Evolutionary conservation across 2,329 filamentous ascomycete genomes (phyloP), one percentile per base, ranked within the genome.

Genomic region (Leptographium lundbergii): DNA sequence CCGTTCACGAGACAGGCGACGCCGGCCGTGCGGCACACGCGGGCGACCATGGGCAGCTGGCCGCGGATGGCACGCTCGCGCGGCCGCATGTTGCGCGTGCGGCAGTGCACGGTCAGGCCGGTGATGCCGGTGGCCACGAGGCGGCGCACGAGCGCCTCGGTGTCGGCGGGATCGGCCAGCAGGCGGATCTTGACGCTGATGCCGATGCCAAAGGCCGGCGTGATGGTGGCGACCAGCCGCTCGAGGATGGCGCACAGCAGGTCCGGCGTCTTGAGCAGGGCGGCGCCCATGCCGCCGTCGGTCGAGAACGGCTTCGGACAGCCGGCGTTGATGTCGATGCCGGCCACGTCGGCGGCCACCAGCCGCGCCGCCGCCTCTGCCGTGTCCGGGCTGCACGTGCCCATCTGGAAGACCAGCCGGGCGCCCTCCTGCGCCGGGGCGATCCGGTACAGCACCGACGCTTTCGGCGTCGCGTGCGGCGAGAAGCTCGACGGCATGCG

Each of bases 251-350:
- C 80, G 66, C 85, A 87, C 1, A 99, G 81, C 67, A 82, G 84
- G 64, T 97, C 91, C 0, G 94, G 92, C 0, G 87, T 92, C 65
- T 82, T 83, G 19, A 99, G 80, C 24, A 99, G 80, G 1, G 91
- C 92, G 0, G 94, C 94, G 55, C 94, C 94, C 94, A 99, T 99
- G 55, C 94, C 94, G 61, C 91, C 91, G 63, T 81, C 82, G 2
- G 92, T 96, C 68, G 89, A 95, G 73, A 99, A 99, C 0, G 92
- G 89, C 72, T 99, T 99, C 0, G 94, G 94, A 69, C 94, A 99
- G n/a, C 94, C 94, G 0, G 94, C 91, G 71, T 99, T 99, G 62
- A 99, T 87, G 70, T 97, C 94, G 66, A 99, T 96, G 61, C 94
- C 94, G 0, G 86, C 85, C 3, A 99, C 94, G 72, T 97, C 90